Evolutionary conservation across 805 yeast species (phyloP).

Genomic region (Myxozyma nipponensis): DNA sequence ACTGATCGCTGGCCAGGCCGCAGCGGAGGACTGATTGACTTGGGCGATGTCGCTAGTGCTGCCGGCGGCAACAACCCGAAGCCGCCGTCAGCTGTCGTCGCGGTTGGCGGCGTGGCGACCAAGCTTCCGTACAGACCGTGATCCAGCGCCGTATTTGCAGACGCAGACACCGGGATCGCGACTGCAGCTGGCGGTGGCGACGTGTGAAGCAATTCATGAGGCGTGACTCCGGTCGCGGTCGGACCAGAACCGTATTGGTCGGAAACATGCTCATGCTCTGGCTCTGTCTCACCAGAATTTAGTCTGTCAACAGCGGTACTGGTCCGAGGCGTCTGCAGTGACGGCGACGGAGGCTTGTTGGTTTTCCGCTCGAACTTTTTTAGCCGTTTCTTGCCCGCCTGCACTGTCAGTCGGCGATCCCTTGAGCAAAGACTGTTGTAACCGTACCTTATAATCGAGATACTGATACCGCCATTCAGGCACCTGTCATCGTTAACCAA

Average conservation of each 20-base stretch:
- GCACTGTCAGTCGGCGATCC: background rate
- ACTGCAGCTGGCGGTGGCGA: slow-evolving; percentile 11
- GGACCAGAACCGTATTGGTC: too few species aligned
- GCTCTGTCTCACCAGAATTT: too few species aligned
- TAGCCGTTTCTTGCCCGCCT: slow-evolving; percentile 52
- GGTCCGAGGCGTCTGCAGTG: too few species aligned
- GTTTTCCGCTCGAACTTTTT: slow-evolving; percentile 39
- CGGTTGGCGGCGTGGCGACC: slow-evolving; percentile 26
- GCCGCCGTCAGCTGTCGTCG: slow-evolving; percentile 1
- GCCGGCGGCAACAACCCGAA: slow-evolving; percentile 26
- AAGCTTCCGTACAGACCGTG: slow-evolving; percentile 19
- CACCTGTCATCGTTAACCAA: slow-evolving; percentile 31
- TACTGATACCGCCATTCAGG: slow-evolving; percentile 47
- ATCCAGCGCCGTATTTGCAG: background rate
- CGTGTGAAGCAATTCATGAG: slow-evolving; percentile 17
- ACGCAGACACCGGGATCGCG: slow-evolving; percentile 3
- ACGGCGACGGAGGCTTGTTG: too few species aligned
- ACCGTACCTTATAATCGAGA: slow-evolving; percentile 39
- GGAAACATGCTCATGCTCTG: too few species aligned
- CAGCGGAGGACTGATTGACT: background rate
- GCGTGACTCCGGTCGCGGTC: slow-evolving; percentile 17
- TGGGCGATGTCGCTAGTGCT: slow-evolving; percentile 10
- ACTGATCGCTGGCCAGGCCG: slow-evolving; percentile 7
- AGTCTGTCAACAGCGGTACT: too few species aligned
- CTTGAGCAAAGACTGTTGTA: background rate